phyloP scores from a whole-genome alignment of 768 basidiomycete species.

The Russula sp. region DNA sequence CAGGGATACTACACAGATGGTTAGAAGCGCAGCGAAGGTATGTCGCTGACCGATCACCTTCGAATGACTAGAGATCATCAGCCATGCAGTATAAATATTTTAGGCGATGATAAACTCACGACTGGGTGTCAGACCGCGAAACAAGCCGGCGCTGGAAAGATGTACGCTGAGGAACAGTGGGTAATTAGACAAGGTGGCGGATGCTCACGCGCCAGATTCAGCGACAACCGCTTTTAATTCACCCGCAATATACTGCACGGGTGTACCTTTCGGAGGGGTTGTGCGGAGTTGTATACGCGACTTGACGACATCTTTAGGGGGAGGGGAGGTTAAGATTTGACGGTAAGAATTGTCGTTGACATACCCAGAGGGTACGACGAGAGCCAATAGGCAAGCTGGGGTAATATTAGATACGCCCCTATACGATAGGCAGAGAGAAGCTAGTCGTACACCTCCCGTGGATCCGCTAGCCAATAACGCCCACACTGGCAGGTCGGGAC shows the following conservation, averaged over 20 bases:
- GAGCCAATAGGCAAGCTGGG: constrained; percentile 84
- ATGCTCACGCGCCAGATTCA: constrained; percentile 66
- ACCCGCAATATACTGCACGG: constrained; percentile 64
- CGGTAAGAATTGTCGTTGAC: not conserved
- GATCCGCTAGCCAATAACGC: constrained; percentile 77
- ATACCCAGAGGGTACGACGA: constrained; percentile 83
- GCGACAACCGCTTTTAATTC: constrained; percentile 61
- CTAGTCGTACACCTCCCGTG: constrained; percentile 61
- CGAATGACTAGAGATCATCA: constrained; percentile 42
- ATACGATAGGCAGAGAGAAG: not conserved
- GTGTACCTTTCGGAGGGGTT: constrained; percentile 65
- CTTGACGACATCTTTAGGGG: constrained; percentile 71
- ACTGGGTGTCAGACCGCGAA: constrained; percentile 70
- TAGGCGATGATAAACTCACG: constrained; percentile 38
- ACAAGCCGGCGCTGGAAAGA: constrained; percentile 48
- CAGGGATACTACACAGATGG: constrained; percentile 59
- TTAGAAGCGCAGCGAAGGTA: not conserved
- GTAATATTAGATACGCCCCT: not conserved
- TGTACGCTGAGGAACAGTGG: not conserved
- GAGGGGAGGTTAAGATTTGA: not conserved
- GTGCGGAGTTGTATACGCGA: constrained; percentile 78
- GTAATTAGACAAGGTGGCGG: not conserved
- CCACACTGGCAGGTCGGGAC: constrained; percentile 72
- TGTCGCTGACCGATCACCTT: constrained; percentile 37
- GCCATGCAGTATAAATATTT: not conserved